Base-by-base conservation (phyloP, 495 filamentous ascomycete genomes). In the Aspergillus biplanus region DNA sequence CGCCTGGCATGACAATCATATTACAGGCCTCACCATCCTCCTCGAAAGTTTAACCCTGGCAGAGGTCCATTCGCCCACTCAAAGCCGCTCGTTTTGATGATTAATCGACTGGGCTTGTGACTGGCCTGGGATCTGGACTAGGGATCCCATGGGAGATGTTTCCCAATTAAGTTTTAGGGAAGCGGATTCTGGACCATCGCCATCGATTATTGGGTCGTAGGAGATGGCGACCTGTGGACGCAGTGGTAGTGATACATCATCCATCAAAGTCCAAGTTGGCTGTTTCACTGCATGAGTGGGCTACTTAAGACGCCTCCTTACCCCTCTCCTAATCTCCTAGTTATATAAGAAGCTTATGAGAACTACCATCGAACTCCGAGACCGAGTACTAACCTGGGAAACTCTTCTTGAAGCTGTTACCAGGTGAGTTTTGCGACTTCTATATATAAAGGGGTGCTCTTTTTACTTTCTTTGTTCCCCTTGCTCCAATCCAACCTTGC, bases 21-120 rank as follows among this genome's bases (percentile, higher is more conserved):
- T 35, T 34, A 32, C 37, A 1, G 37, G 55, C 59, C 55, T 62
- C 59, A 62, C 42, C 37, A 62, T 56, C 49, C 21, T 55, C 21
- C 12, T 34, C 11, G 48, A 44, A 46, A 44, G 39, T 44, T 15
- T 44, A 44, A 44, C 39, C 21, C 21, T 27, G 21, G 21, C 21
- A 27, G 21, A 27, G 21, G n/a, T 44, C 39, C 39, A 44, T 13
- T 4, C 11, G 39, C 4, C 39, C 39, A 44, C n/a, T 44, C 39
- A 44, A 11, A 44, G 3, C 34, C 33, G 5, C 58, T 33, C 16
- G 7, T 42, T 34, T 44, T 34, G 34, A 52, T 52, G 58, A 60
- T 60, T 47, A 60, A 60, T 60, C 58, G 33, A 42, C 48, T 21
- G 12, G 47, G 16, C 39, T 34, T 27, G 6, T 12, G 34, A 39